Conservation (phyloP, 169 alveolate genomes). For the Cryptosporidium viatorum region DNA sequence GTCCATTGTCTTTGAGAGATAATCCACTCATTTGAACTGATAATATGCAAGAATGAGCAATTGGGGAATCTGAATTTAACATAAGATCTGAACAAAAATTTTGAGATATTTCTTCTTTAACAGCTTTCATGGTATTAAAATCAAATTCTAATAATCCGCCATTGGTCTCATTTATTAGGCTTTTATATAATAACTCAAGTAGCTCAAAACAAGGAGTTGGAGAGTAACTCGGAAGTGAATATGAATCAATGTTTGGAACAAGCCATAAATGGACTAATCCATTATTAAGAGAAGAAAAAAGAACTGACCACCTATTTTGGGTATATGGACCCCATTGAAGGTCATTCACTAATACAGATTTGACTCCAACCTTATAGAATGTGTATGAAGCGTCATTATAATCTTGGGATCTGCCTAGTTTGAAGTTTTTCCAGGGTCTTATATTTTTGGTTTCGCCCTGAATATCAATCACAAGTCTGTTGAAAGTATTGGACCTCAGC, state of each 20-base stretch:
- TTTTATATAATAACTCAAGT: background rate
- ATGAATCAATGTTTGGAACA: constrained; percentile 51
- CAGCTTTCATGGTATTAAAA: constrained; percentile 1
- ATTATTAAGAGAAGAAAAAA: constrained; percentile 46
- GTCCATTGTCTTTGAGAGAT: background rate
- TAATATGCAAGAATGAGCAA: background rate
- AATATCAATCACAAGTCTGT: constrained; percentile 27
- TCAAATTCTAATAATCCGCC: constrained; percentile 8
- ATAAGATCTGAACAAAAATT: constrained; percentile 12
- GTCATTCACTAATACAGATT: constrained; percentile 25
- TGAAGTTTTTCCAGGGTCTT: constrained; percentile 17
- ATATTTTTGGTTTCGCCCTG: constrained; percentile 9
- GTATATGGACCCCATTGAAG: constrained; percentile 73
- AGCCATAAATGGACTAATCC: constrained; percentile 56
- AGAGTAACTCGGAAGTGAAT: constrained; percentile 24
- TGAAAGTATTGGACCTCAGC: constrained; percentile 50
- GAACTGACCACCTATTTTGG: constrained; percentile 45
- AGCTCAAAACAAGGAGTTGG: constrained; percentile 61
- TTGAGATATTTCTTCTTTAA: background rate
- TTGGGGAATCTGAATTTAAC: constrained; percentile 47
- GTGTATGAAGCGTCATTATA: background rate
- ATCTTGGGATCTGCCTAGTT: background rate
- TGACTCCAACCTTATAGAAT: background rate
- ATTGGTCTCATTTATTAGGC: background rate
- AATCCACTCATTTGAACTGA: constrained; percentile 22